Percentiles rank a stretch among this genome's conserved stretches.
Evolutionary conservation across 768 basidiomycete genomes (phyloP).

Genomic region (Amanita exitialis): DNA sequence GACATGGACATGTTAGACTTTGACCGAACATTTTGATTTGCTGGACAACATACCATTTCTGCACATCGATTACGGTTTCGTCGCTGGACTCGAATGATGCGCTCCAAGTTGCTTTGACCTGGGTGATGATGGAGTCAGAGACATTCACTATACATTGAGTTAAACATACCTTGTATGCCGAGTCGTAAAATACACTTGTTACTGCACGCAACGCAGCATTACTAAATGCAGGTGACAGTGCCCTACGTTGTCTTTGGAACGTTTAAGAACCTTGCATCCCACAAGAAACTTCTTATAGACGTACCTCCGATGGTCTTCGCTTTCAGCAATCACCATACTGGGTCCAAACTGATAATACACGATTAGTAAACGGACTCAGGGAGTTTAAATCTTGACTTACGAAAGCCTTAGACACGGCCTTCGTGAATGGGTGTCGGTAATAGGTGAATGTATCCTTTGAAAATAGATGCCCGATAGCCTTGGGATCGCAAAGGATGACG

Average conservation of each 20-base stretch:
- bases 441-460: slow-evolving; percentile 41
- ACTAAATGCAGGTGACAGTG: background rate
- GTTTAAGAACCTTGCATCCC: background rate
- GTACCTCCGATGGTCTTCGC: slow-evolving; percentile 37
- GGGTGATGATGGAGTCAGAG: slow-evolving; percentile 2
- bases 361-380: background rate
- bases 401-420: slow-evolving; percentile 25
- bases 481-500: slow-evolving; percentile 35
- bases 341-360: slow-evolving; percentile 25
- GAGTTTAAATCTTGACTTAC: slow-evolving; percentile 15
- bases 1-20: background rate
- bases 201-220: background rate
- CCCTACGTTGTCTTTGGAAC: slow-evolving; percentile 34
- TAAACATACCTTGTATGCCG: slow-evolving; percentile 33
- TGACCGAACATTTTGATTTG: background rate
- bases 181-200: slow-evolving; percentile 38
- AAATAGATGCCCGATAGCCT: slow-evolving; percentile 41
- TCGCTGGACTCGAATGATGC: slow-evolving; percentile 16
- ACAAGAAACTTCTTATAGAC: background rate
- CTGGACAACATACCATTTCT: slow-evolving; percentile 26
- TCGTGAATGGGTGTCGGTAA: slow-evolving; percentile 24
- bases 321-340: slow-evolving; percentile 29
- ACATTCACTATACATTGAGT: background rate
- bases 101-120: slow-evolving; percentile 26
- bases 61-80: slow-evolving; percentile 32